Base-by-base conservation (phyloP, 345 rosid species). In the Gossypium ekmanianum region DNA sequence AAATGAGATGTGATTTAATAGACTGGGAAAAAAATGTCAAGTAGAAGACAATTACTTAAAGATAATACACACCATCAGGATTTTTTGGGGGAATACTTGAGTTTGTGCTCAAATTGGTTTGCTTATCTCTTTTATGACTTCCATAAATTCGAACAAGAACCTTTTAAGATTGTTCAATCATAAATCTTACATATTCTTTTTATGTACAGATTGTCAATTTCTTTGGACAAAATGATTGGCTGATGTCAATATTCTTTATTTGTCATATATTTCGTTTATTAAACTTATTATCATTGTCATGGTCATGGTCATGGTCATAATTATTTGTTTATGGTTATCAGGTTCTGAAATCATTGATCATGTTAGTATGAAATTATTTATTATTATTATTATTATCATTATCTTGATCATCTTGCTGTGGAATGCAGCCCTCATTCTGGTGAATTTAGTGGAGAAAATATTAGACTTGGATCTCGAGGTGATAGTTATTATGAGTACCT, bases 401-500 rank as follows among this genome's bases (percentile, higher is more conserved):
- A 34, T 24, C 43, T 22, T 77, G 59, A 73, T 78, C 26, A 14
- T 48, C 61, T 69, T 71, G 18, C 52, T 61, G 50, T 61, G 66
- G 34, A 74, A 62, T 85, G 85, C 89, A 94, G 98, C 78, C 98
- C 98, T 75, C 89, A 90, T 57, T 76, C 95, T 75, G 98, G 99
- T 74, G 88, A 89, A 72, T 95, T 90, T 80, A 84, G 79, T 67
- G 97, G 99, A 76, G 93, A 95, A 79, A 90, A 91, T 83, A 93
- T 95, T 74, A 89, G 99, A 76, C 87, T 95, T 75, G 99, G 99
- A 73, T 95, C 99, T 81, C 96, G 98, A 69, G 99, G 98, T 57
- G 99, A 95, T 83, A 93, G 99, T 83, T 95, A 95, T 83, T 95
- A 93, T 78, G 99, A 95, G 81, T 95, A 93, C 85, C 83, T 95